Percentiles rank a stretch among this genome's conserved stretches.
Conservation (phyloP, 352 stramenopile genomes). For the Phytophthora lateralis region DNA sequence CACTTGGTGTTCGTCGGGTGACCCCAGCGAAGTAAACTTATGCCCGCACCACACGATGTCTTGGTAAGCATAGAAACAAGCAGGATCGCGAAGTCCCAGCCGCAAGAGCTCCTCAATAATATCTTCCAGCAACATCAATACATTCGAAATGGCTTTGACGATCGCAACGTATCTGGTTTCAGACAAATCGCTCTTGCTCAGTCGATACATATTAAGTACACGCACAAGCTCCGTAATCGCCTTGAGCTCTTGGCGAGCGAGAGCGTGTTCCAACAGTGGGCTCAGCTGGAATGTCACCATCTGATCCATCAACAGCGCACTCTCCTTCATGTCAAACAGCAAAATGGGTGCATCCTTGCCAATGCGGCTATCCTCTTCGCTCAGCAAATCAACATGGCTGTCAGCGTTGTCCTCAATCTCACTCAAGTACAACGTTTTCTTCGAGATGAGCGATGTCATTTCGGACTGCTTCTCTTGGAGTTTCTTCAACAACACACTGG, state of each 20-base stretch:
- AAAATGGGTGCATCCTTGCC: conserved; percentile 81
- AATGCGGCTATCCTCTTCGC: conserved; percentile 62
- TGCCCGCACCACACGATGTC: conserved; percentile 89
- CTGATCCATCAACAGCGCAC: conserved; percentile 58
- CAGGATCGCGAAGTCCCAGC: conserved; percentile 62
- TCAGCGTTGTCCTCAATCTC: conserved; percentile 61
- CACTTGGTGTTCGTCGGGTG: conserved; percentile 3
- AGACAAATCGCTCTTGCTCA: conserved; percentile 28
- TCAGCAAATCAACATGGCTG: conserved; percentile 59
- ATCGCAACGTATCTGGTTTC: conserved; percentile 19
- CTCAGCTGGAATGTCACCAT: conserved; percentile 84
- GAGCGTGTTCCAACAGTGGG: conserved; percentile 68
- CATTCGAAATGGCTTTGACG: conserved; percentile 36
- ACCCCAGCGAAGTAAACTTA: conserved; percentile 39
- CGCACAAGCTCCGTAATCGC: conserved; percentile 62
- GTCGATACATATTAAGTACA: conserved; percentile 56
- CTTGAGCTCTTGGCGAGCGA: conserved; percentile 70
- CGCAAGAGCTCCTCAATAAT: conserved; percentile 61
- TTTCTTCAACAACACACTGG: conserved; percentile 64
- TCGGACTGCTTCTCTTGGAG: conserved; percentile 55
- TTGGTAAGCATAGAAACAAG: conserved; percentile 79
- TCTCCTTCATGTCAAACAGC: conserved; percentile 84
- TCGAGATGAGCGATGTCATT: conserved; percentile 62
- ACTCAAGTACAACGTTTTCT: conserved; percentile 78
- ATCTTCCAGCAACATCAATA: conserved; percentile 52